A percentile compares a stretch with the other conserved stretches of the same genome.
Evolutionary conservation across 2,329 filamentous ascomycete genomes (phyloP).

Genomic region (Ophiostoma himal-ulmi): DNA sequence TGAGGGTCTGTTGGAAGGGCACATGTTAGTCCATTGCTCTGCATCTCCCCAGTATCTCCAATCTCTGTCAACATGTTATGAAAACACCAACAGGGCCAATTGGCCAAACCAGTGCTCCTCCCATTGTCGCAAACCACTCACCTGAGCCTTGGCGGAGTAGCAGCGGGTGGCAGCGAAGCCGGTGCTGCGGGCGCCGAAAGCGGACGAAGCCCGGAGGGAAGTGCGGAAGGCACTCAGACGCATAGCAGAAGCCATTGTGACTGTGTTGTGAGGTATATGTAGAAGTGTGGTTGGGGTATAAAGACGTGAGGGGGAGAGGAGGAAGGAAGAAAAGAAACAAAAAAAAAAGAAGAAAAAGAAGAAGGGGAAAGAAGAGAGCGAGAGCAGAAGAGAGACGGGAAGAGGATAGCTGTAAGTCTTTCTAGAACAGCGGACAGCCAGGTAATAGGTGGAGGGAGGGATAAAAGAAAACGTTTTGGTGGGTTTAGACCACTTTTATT

Average conservation of each 20-base stretch:
- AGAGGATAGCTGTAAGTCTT: slow-evolving; percentile 11
- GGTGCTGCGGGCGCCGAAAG: slow-evolving; percentile 59
- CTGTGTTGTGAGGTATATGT: slow-evolving; percentile 7
- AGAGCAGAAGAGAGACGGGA: slow-evolving; percentile 18
- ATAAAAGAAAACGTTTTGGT: slow-evolving; percentile 25
- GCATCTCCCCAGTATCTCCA: neutral
- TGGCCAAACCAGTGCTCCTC: neutral
- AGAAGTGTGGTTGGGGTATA: slow-evolving; percentile 11
- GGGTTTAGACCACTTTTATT: slow-evolving; percentile 22
- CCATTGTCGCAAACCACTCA: slow-evolving; percentile 37
- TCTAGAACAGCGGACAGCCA: neutral
- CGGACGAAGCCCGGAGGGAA: slow-evolving; percentile 59
- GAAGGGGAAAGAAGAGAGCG: slow-evolving; percentile 25
- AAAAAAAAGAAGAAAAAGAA: neutral
- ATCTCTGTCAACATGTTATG: neutral
- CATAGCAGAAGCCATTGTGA: slow-evolving; percentile 74
- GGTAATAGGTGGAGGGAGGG: slow-evolving; percentile 23
- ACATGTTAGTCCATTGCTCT: slow-evolving; percentile 18
- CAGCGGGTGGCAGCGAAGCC: slow-evolving; percentile 79
- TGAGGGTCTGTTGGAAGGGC: slow-evolving; percentile 64
- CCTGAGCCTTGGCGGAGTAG: slow-evolving; percentile 91
- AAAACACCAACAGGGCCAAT: neutral
- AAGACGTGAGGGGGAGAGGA: slow-evolving; percentile 29
- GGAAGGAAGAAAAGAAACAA: slow-evolving; percentile 17
- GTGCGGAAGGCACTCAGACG: slow-evolving; percentile 79